These are phyloP conservation scores for Houttuynia cordata DNA, from an alignment of 164 flowering plant genomes.

Conservation along the genomic window DNA sequence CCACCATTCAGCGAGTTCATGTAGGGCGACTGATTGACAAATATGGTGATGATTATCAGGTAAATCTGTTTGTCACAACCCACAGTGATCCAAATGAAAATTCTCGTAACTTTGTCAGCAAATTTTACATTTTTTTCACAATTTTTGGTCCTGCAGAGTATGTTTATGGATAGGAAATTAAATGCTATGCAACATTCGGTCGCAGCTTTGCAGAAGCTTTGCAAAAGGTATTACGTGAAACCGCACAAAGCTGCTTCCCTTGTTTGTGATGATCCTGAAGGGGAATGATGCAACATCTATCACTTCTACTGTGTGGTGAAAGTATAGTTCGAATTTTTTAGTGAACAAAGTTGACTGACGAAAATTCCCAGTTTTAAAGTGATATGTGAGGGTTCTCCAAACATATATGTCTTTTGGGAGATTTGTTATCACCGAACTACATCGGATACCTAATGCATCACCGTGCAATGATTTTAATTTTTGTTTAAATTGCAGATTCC, in stretches of 20 bases:
- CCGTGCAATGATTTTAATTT: no score
- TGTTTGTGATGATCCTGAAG: neutral
- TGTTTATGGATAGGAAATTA: constrained; percentile 79
- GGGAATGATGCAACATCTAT: neutral
- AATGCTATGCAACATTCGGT: constrained; percentile 86
- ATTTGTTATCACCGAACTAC: no score
- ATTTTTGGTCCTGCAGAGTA: constrained; percentile 36
- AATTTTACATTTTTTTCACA: neutral
- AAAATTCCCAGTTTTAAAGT: neutral
- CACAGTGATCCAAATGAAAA: neutral
- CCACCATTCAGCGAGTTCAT: constrained; percentile 57
- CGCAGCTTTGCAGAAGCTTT: constrained; percentile 57
- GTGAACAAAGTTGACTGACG: neutral
- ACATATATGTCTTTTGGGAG: no score
- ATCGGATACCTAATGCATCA: no score
- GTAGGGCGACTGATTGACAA: constrained; percentile 49
- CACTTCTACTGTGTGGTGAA: neutral
- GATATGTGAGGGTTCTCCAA: neutral
- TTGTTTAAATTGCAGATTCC: no score
- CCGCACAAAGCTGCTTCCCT: neutral
- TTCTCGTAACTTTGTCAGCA: neutral
- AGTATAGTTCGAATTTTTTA: neutral
- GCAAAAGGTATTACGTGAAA: constrained; percentile 51
- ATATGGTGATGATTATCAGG: constrained; percentile 82
- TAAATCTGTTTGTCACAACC: constrained; percentile 2